Percentiles rank a stretch among this genome's conserved stretches.
Conservation (phyloP, 139 green algal species). For the Zygnema cylindricum region DNA sequence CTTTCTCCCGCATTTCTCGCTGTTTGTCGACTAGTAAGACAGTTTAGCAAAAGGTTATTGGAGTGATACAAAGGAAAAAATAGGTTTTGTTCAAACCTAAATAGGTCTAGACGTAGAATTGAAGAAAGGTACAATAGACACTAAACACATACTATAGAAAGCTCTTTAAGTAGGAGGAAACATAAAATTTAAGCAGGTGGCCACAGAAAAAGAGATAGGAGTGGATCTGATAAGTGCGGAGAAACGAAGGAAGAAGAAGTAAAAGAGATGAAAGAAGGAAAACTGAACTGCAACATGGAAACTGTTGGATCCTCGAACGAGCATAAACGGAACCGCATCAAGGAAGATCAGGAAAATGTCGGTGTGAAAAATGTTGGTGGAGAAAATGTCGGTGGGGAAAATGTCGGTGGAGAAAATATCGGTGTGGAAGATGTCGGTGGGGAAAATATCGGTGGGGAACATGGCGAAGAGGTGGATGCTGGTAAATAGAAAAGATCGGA, state of each 20-base stretch:
- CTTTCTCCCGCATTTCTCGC: too few species aligned
- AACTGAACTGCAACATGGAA: neutral
- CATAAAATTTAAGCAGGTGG: too few species aligned
- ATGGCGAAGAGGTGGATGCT: neutral
- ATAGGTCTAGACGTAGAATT: too few species aligned
- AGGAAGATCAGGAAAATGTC: neutral
- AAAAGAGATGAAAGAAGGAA: neutral
- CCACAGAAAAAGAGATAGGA: neutral
- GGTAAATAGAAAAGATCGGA: neutral
- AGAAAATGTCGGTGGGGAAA: neutral
- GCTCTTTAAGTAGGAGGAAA: neutral
- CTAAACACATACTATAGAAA: too few species aligned
- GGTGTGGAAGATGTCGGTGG: neutral
- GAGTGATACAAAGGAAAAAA: too few species aligned
- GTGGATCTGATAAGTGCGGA: neutral
- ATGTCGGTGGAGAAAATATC: neutral
- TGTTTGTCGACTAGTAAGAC: too few species aligned
- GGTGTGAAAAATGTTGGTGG: neutral
- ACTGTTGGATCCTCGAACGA: too few species aligned
- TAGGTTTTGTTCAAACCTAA: too few species aligned
- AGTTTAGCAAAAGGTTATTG: too few species aligned
- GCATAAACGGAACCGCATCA: neutral
- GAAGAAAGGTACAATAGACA: too few species aligned
- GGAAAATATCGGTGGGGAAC: neutral
- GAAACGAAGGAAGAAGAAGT: neutral